Evolutionary conservation across 768 basidiomycete species (phyloP), one percentile per base, ranked within the genome.

Genomic region (Boletus huronensis): DNA sequence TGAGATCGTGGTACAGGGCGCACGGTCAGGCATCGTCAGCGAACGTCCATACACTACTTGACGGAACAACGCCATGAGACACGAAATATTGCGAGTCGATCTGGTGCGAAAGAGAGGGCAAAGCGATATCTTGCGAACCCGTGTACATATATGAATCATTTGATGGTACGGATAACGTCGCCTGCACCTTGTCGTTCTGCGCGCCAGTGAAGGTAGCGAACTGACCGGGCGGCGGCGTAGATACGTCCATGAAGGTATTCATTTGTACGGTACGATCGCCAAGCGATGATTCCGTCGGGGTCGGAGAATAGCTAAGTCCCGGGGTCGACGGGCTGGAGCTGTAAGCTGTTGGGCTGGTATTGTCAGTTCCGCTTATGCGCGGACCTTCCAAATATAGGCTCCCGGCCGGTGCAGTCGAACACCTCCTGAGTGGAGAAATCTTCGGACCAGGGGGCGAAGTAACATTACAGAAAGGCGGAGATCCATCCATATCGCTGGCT

Each of bases 241-340:
- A 58, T 16, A 71, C 76, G 55, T 84, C 82, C 61, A 76, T 68
- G 53, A 82, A 82, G 0, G 70, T 74, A 16, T 76, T 68, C 78
- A 83, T 79, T 59, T 84, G 83, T 23, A 83, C 72, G 0, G 81
- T 84, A 23, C 77, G 77, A 58, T 83, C 82, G 36, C 78, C 79
- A 44, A 76, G 70, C 6, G 79, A 79, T 0, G 80, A 84, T 52
- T 82, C 82, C 1, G 82, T 83, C 4, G 83, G 79, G 1, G 82
- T 78, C 0, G 84, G 84, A 0, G 84, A 85, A 47, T 81, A 80
- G 11, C 75, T 78, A 36, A 86, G 78, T 19, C 75, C 72, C 0
- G 84, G 84, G 0, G 82, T 83, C n/a, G 78, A 70, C 10, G 83
- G 81, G 58, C 76, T 78, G 10, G 64, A 55, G 44, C 59, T 58